A percentile compares a stretch with the other conserved stretches of the same genome.
These are phyloP conservation scores for Raffaelea albimanens DNA, from an alignment of 2,329 filamentous ascomycete species.

Conservation along the genomic window DNA sequence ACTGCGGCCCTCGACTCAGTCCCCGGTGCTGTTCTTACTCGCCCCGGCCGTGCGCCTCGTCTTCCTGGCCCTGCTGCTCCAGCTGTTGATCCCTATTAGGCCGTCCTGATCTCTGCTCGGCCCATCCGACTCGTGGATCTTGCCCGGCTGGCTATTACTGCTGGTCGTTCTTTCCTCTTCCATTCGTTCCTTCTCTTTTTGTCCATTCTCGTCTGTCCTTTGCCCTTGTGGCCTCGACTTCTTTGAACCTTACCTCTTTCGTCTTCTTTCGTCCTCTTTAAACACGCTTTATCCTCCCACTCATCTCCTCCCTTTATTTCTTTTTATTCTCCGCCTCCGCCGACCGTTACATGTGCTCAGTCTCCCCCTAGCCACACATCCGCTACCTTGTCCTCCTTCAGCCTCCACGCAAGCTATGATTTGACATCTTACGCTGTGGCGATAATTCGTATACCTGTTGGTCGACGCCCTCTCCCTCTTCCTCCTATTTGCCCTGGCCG, in stretches of 20 bases:
- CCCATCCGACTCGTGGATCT: too few relatives aligned
- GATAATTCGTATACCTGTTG: background rate
- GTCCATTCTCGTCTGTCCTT: background rate
- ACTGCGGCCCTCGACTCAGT: background rate
- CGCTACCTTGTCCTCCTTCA: background rate
- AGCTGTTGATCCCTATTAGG: too few relatives aligned
- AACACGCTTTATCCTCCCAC: too few relatives aligned
- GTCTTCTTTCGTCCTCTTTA: background rate
- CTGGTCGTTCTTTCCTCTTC: too few relatives aligned
- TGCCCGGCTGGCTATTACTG: too few relatives aligned
- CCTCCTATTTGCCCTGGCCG: background rate
- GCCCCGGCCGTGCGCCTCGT: background rate
- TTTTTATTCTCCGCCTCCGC: background rate
- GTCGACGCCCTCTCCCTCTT: background rate
- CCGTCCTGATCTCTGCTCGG: too few relatives aligned
- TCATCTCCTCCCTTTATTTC: background rate
- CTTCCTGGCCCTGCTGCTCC: too few relatives aligned
- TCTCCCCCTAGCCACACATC: background rate
- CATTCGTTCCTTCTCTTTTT: background rate
- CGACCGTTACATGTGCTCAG: background rate
- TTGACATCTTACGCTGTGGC: conserved; percentile 9
- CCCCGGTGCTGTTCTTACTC: background rate
- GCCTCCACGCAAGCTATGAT: conserved; percentile 7
- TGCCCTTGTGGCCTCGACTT: background rate
- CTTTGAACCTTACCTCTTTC: background rate